These are phyloP conservation scores for Moringa oleifera DNA, from an alignment of 345 rosid species.

Conservation along the genomic window DNA sequence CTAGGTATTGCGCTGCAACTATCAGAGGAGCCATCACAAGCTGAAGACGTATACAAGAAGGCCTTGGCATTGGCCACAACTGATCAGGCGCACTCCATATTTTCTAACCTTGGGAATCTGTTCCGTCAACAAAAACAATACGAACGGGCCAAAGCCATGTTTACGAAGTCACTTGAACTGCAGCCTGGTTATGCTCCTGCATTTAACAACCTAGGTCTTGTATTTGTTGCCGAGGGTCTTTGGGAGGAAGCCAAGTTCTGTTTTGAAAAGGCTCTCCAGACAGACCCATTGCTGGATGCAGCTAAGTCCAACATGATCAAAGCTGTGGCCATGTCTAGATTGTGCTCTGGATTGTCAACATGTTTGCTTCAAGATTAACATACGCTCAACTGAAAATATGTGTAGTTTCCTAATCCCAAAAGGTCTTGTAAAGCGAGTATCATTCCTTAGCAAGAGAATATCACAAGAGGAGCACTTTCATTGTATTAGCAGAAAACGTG, in stretches of 20 bases:
- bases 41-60: slow-evolving; percentile 58
- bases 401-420: background rate
- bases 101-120: slow-evolving; percentile 90
- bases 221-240: slow-evolving; percentile 75
- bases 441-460: background rate
- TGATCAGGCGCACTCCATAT: slow-evolving; percentile 63
- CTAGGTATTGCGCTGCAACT: slow-evolving; percentile 79
- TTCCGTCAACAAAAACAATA: slow-evolving; percentile 72
- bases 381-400: background rate
- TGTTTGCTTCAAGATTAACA: slow-evolving; percentile 16
- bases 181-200: slow-evolving; percentile 94
- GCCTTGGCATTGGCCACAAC: slow-evolving; percentile 56
- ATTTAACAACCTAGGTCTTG: slow-evolving; percentile 89
- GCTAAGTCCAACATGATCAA: slow-evolving; percentile 82
- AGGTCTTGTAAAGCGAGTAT: background rate
- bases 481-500: background rate
- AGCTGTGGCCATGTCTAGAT: slow-evolving; percentile 35
- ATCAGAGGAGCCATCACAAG: slow-evolving; percentile 58
- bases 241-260: slow-evolving; percentile 92
- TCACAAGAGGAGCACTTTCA: background rate
- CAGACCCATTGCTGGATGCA: slow-evolving; percentile 85
- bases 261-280: slow-evolving; percentile 60
- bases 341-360: slow-evolving; percentile 30
- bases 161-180: slow-evolving; percentile 75
- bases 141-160: slow-evolving; percentile 86